These are phyloP conservation scores for Neobulgaria alba DNA, from an alignment of 2,329 filamentous ascomycete species.

Conservation along the genomic window DNA sequence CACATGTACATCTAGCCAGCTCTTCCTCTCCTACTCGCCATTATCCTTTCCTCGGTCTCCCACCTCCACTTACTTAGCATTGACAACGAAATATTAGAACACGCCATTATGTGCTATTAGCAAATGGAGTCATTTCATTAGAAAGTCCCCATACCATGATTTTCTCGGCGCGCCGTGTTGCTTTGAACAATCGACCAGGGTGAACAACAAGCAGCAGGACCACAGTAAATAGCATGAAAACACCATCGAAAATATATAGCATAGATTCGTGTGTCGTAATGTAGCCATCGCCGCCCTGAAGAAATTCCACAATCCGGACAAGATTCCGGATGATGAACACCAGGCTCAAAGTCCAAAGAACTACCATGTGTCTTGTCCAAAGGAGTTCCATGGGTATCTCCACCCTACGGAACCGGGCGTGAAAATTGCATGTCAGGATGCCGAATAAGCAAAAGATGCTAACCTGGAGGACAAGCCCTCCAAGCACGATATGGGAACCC, in stretches of 20 bases:
- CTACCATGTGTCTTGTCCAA: constrained; percentile 31
- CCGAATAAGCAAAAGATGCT: constrained; percentile 43
- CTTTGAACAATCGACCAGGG: constrained; percentile 20
- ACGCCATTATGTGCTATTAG: too few species aligned
- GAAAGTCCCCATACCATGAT: too few species aligned
- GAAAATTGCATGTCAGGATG: constrained; percentile 8
- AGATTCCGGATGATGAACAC: constrained; percentile 38
- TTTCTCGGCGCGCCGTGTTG: too few species aligned
- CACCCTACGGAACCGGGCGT: constrained; percentile 1
- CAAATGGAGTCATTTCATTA: too few species aligned
- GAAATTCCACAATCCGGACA: constrained; percentile 34
- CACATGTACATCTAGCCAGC: too few species aligned
- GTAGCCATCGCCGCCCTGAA: constrained; percentile 33
- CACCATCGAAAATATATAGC: constrained; percentile 35
- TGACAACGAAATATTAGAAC: too few species aligned
- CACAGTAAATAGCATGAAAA: constrained; percentile 33
- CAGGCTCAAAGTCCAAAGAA: constrained; percentile 32
- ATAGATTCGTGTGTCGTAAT: constrained; percentile 35
- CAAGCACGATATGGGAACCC: constrained; percentile 38
- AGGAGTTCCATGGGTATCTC: background rate
- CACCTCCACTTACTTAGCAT: too few species aligned
- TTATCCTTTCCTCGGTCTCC: too few species aligned
- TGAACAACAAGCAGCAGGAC: constrained; percentile 29
- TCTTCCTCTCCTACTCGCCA: too few species aligned
- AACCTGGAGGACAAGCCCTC: constrained; percentile 41